phyloP scores from a whole-genome alignment of 2,329 filamentous ascomycete species.

The Aspergillus sp. region DNA sequence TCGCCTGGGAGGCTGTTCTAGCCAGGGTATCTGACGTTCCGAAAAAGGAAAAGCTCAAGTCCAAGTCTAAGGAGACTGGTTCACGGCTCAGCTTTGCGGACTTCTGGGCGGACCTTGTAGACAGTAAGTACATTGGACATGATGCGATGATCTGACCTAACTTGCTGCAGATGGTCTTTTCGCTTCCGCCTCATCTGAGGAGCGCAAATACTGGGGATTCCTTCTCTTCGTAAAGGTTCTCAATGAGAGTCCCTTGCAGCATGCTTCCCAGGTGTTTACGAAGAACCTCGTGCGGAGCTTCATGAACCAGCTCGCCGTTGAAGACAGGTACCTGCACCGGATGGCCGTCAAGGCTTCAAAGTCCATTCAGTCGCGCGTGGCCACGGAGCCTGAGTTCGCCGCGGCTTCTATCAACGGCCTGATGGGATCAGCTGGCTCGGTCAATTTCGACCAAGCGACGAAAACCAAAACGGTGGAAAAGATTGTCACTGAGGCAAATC shows the following conservation, averaged over 20 bases:
- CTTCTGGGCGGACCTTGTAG: conserved; percentile 80
- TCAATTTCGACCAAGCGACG: conserved; percentile 78
- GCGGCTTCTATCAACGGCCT: conserved; percentile 55
- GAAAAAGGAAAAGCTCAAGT: conserved; percentile 17
- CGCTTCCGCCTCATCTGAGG: conserved; percentile 67
- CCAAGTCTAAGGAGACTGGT: conserved; percentile 22
- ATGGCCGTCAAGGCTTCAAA: conserved; percentile 70
- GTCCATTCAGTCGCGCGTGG: conserved; percentile 55
- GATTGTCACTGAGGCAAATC: conserved; percentile 53
- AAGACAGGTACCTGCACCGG: conserved; percentile 70
- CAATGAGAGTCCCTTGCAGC: conserved; percentile 38
- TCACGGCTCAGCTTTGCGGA: conserved; percentile 50
- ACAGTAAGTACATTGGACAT: conserved; percentile 50
- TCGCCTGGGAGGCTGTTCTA: conserved; percentile 80
- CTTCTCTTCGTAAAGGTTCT: conserved; percentile 74
- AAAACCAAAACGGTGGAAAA: conserved; percentile 77
- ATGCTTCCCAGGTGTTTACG: conserved; percentile 60
- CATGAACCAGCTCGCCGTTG: conserved; percentile 69
- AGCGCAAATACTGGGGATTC: conserved; percentile 87
- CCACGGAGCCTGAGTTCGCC: conserved; percentile 52
- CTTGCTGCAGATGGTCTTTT: conserved; percentile 63
- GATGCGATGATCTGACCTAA: conserved; percentile 14
- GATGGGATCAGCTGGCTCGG: conserved; percentile 59
- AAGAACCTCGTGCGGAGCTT: conserved; percentile 73
- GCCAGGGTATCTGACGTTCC: conserved; percentile 26